phyloP scores from a whole-genome alignment of 148 eudicot genomes.

The Diospyros kaki region DNA sequence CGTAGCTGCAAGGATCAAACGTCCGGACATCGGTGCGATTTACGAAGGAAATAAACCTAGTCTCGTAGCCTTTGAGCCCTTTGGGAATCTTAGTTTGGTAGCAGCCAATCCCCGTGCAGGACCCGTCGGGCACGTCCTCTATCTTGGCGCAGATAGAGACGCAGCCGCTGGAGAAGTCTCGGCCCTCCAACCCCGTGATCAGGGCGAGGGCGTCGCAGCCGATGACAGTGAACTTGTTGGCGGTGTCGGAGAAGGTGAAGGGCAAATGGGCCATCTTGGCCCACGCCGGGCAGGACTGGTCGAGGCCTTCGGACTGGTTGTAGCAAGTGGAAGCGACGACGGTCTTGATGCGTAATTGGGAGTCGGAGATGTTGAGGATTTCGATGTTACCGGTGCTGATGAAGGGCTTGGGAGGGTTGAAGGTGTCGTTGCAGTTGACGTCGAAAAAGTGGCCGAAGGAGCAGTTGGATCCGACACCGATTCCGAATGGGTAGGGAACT shows the following conservation, averaged over 20 bases:
- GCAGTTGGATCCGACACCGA: constrained; percentile 10
- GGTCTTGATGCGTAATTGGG: constrained; percentile 13
- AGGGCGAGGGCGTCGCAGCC: constrained; percentile 47
- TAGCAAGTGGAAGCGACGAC: constrained; percentile 21
- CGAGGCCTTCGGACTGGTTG: constrained; percentile 7
- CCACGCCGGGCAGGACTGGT: neutral
- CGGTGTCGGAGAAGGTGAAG: constrained; percentile 27
- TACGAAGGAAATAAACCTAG: neutral
- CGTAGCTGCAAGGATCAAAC: constrained; percentile 37
- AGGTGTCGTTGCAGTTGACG: constrained; percentile 29
- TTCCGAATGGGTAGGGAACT: constrained; percentile 54
- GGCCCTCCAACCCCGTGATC: neutral
- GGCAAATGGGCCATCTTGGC: constrained; percentile 14
- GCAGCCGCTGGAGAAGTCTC: constrained; percentile 31
- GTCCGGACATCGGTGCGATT: constrained; percentile 17
- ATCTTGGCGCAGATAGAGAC: constrained; percentile 22
- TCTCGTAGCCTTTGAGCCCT: constrained; percentile 15
- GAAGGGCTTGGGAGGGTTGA: no score
- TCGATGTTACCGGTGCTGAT: neutral
- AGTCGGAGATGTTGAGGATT: neutral
- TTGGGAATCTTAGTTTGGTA: constrained; percentile 41
- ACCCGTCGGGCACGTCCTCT: constrained; percentile 26
- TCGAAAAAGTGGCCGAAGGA: constrained; percentile 23
- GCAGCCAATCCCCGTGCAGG: constrained; percentile 48
- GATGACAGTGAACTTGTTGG: neutral